Evolutionary conservation across 805 yeast species (phyloP).

Genomic region (Candida loeiensis): DNA sequence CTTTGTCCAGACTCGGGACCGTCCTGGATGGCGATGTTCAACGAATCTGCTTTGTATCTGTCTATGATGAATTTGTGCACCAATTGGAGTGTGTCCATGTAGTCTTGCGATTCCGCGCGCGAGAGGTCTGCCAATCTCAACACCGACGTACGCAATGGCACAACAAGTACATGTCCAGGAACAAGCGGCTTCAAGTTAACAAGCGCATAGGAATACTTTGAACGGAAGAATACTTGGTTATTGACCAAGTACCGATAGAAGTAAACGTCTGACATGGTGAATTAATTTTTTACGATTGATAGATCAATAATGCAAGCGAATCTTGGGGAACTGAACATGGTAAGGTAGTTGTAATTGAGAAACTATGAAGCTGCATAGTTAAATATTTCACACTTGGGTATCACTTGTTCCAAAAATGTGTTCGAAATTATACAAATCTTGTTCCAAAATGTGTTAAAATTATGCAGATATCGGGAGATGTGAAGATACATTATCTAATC

Average conservation of each 20-base stretch:
- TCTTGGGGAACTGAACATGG: too few relatives aligned
- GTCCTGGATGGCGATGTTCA: conserved; percentile 92
- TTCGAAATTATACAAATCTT: too few relatives aligned
- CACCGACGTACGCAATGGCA: conserved; percentile 67
- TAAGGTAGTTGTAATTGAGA: too few relatives aligned
- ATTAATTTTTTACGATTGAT: too few relatives aligned
- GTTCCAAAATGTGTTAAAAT: too few relatives aligned
- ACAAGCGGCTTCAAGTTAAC: conserved; percentile 91
- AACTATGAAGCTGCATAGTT: too few relatives aligned
- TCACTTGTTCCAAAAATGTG: too few relatives aligned
- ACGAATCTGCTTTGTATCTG: conserved; percentile 71
- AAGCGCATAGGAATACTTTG: conserved; percentile 71
- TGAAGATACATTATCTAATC: too few relatives aligned
- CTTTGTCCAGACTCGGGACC: conserved; percentile 96
- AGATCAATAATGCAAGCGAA: too few relatives aligned
- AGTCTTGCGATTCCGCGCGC: conserved; percentile 70
- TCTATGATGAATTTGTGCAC: conserved; percentile 65
- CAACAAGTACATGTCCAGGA: conserved; percentile 87
- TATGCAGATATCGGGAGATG: too few relatives aligned
- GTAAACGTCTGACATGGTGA: conserved; percentile 26
- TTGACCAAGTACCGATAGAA: conserved; percentile 56
- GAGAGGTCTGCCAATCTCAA: conserved; percentile 66
- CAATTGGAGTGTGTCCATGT: conserved; percentile 69
- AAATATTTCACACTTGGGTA: too few relatives aligned
- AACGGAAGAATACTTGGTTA: conserved; percentile 54